A percentile compares a stretch with the other conserved stretches of the same genome.
Conservation (phyloP, 495 filamentous ascomycete genomes). For the Opeltia flavorubescens region DNA sequence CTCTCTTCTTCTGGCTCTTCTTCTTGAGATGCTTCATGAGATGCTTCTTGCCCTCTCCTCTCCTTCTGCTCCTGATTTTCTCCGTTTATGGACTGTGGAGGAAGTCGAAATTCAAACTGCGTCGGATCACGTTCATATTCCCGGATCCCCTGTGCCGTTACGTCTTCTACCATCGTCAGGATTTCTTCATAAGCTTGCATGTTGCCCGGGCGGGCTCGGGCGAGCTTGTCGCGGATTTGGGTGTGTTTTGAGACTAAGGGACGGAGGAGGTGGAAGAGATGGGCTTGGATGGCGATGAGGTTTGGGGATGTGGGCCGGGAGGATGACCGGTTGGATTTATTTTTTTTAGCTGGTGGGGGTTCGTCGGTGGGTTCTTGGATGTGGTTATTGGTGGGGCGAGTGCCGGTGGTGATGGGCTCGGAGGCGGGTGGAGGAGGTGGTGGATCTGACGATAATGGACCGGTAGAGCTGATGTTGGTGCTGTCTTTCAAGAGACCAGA, state of each 20-base stretch:
- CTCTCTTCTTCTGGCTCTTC: slow-evolving; percentile 27
- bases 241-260: slow-evolving; percentile 63
- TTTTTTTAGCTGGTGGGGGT: slow-evolving; percentile 46
- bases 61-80: slow-evolving; percentile 22
- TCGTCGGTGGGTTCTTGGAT: slow-evolving; percentile 21
- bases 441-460: neutral
- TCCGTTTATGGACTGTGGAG: slow-evolving; percentile 14
- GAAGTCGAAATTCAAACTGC: slow-evolving; percentile 26
- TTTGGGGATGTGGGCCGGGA: slow-evolving; percentile 49
- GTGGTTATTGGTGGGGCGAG: neutral
- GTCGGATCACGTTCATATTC: slow-evolving; percentile 55
- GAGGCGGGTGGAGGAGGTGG: neutral
- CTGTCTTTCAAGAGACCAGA: slow-evolving; percentile 27
- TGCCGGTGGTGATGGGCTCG: neutral
- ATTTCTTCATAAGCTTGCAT: slow-evolving; percentile 60
- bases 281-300: slow-evolving; percentile 70
- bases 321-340: slow-evolving; percentile 32
- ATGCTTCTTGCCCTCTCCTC: no score
- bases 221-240: slow-evolving; percentile 70
- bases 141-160: slow-evolving; percentile 54
- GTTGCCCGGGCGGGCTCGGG: slow-evolving; percentile 47
- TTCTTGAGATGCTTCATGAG: neutral
- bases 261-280: slow-evolving; percentile 84
- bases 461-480: slow-evolving; percentile 27
- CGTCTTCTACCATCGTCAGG: slow-evolving; percentile 49